Evolutionary conservation across 1,284 basidiomycete genomes (phyloP).

Genomic region (Pseudozyma hubeiensis): DNA sequence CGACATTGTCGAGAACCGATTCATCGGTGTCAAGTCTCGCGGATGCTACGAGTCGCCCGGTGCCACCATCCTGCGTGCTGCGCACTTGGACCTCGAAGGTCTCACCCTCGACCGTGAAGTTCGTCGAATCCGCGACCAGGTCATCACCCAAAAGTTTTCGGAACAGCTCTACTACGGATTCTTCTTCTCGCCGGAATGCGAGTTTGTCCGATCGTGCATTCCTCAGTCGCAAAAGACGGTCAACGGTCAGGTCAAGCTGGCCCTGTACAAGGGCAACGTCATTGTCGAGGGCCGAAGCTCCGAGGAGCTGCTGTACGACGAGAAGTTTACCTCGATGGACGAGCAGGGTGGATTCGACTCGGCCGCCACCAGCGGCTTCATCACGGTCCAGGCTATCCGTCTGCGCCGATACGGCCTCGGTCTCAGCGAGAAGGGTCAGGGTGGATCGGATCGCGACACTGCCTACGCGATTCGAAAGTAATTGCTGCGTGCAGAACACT

Average conservation of each 20-base stretch:
- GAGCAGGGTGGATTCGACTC: conserved; percentile 93
- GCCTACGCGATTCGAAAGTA: conserved; percentile 61
- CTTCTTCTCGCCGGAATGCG: conserved; percentile 97
- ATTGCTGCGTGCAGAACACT: background rate
- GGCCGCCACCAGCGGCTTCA: conserved; percentile 65
- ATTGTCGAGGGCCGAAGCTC: conserved; percentile 91
- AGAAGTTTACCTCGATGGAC: conserved; percentile 98
- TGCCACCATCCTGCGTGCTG: conserved; percentile 92
- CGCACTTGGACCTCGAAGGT: conserved; percentile 96
- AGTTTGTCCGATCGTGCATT: conserved; percentile 80
- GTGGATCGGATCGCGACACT: conserved; percentile 53
- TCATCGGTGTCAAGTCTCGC: conserved; percentile 98
- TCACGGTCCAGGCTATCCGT: conserved; percentile 66
- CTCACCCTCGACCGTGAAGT: conserved; percentile 97
- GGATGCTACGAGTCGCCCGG: conserved; percentile 98
- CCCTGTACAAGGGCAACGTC: conserved; percentile 96
- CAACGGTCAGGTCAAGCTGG: conserved; percentile 89
- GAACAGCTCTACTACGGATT: conserved; percentile 92
- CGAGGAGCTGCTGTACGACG: conserved; percentile 90
- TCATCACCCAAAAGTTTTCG: conserved; percentile 89
- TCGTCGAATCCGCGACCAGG: conserved; percentile 91
- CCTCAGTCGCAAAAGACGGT: conserved; percentile 94
- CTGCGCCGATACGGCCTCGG: conserved; percentile 64
- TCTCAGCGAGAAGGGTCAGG: conserved; percentile 58
- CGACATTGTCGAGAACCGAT: conserved; percentile 99